Evolutionary conservation across 2,329 filamentous ascomycete species (phyloP), one percentile per base, ranked within the genome.

Genomic region (Stachybotrys elegans): DNA sequence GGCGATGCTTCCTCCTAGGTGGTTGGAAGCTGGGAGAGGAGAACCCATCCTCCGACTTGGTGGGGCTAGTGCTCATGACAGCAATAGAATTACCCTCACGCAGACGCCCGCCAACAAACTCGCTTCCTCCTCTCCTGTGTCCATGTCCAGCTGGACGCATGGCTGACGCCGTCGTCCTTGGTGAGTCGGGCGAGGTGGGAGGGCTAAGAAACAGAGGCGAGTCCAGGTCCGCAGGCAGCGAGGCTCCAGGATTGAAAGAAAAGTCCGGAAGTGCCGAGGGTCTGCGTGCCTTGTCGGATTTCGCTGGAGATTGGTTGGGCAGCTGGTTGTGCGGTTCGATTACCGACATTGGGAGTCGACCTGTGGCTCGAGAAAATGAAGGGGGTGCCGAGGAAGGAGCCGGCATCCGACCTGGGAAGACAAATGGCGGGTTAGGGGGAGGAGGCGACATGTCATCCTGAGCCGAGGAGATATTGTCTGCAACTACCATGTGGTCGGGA

Each of bases 71-170:
- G 62, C 80, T 86, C 67, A 87, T 73, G 7, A 80, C 67, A 9
- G 77, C 76, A 40, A 81, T 79, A 1, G 76, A 71, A 39, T 76
- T 78, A 12, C 78, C 68, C 65, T 73, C 64, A 54, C 80, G 71
- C 52, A 76, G 67, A 54, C 84, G 85, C 7, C 86, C 87, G 29
- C 88, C 88, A 38, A 94, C 86, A 57, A 94, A 90, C 61, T 95
- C 90, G 60, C 90, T 95, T 22, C 83, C 86, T 43, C 86, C 86
- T 56, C 91, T 79, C 55, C 84, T 78, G 62, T 95, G 91, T 22
- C 85, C 83, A 59, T 90, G 86, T 19, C 83, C 81, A 23, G 69
- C 67, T 20, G 76, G 69, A 48, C 79, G 73, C 17, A 76, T 71
- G 16, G 82, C 74, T 6, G 78, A 75, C n/a, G 81, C 76, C 16